Percentiles rank a stretch among this genome's conserved stretches.
phyloP scores from a whole-genome alignment of 1,284 basidiomycete genomes.

The Leccinum huronense region DNA sequence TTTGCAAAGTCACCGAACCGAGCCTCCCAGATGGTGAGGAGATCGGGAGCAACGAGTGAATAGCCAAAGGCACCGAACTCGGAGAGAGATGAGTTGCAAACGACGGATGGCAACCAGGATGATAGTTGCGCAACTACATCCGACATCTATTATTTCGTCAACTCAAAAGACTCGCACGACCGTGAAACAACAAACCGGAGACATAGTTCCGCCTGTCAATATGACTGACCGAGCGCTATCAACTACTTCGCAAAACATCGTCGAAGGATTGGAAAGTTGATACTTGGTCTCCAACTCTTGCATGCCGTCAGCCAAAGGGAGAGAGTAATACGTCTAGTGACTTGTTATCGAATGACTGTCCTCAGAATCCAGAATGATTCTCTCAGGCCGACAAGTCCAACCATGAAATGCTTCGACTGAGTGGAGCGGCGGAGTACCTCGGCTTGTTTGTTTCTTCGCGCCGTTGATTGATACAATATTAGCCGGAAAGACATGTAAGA shows the following conservation, averaged over 20 bases:
- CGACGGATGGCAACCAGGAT: constrained; percentile 76
- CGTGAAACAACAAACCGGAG: constrained; percentile 62
- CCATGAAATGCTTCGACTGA: constrained; percentile 80
- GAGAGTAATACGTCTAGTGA: constrained; percentile 61
- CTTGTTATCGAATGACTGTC: neutral
- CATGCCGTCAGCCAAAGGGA: constrained; percentile 38
- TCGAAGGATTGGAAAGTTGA: constrained; percentile 91
- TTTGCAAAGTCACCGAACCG: constrained; percentile 99
- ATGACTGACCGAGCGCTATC: constrained; percentile 80
- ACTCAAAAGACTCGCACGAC: constrained; percentile 2
- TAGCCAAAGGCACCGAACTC: constrained; percentile 97
- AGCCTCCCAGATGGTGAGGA: constrained; percentile 97
- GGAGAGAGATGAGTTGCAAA: constrained; percentile 97
- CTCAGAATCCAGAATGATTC: constrained; percentile 49
- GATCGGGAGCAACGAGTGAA: constrained; percentile 94
- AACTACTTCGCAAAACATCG: constrained; percentile 83
- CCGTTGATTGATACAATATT: constrained; percentile 25
- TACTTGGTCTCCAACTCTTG: constrained; percentile 76
- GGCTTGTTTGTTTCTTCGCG: constrained; percentile 35
- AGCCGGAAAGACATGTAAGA: neutral
- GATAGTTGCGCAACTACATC: constrained; percentile 88
- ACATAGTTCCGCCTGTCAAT: constrained; percentile 97
- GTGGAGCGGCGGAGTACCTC: constrained; percentile 76
- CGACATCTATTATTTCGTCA: constrained; percentile 61
- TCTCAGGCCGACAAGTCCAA: constrained; percentile 77